phyloP scores from a whole-genome alignment of 768 basidiomycete genomes.

The Lyophyllum semitale region DNA sequence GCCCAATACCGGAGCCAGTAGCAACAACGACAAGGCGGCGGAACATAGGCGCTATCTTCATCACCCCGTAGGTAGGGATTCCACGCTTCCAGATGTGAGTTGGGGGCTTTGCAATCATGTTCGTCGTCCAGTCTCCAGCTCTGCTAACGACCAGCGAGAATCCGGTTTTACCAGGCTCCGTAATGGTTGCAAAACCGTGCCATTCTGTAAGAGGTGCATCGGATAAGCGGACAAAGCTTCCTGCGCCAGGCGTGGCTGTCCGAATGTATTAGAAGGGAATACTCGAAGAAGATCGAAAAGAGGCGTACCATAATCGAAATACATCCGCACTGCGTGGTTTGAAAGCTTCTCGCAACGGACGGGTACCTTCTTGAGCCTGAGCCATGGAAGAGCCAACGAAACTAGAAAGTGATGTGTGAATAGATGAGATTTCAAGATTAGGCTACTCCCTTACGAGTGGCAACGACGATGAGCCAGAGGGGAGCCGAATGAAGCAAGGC shows the following conservation, averaged over 20 bases:
- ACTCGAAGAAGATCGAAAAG: background rate
- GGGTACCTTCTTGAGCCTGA: background rate
- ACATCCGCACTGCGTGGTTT: background rate
- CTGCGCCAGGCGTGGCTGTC: constrained; percentile 43
- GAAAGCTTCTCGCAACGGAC: constrained; percentile 1
- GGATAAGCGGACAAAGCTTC: constrained; percentile 46
- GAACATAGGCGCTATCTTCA: constrained; percentile 51
- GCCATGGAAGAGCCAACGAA: background rate
- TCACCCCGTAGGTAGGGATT: constrained; percentile 56
- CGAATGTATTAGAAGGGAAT: background rate
- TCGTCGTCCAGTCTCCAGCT: constrained; percentile 62
- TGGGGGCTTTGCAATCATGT: constrained; percentile 53
- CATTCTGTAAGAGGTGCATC: constrained; percentile 54
- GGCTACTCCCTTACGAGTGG: background rate
- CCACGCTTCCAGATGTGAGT: constrained; percentile 58
- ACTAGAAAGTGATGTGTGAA: background rate
- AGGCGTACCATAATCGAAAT: constrained; percentile 24
- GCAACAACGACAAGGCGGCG: constrained; percentile 57
- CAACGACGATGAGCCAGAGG: background rate
- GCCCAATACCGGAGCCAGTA: constrained; percentile 59
- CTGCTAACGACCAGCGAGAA: constrained; percentile 60
- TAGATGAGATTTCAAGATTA: background rate
- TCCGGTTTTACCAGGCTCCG: constrained; percentile 45
- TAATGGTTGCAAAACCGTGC: constrained; percentile 59
- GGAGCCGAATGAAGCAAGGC: background rate